phyloP scores from a whole-genome alignment of 257 asterid genomes.

The Fraxinus cuspidata region DNA sequence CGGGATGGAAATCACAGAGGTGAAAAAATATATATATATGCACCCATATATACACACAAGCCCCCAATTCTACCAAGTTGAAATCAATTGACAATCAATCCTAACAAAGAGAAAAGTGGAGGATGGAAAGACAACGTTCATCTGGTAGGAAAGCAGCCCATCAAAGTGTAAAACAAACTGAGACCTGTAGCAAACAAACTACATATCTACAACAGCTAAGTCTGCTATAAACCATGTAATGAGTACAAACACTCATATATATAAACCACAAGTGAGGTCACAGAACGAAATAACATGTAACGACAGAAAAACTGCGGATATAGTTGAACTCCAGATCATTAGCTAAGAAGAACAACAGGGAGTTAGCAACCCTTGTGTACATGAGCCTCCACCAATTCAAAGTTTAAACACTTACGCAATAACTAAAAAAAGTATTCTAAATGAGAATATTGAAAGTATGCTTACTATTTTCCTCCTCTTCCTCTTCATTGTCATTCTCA shows the following conservation, averaged over 20 bases:
- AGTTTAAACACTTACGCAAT: constrained; percentile 5
- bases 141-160: neutral
- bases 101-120: neutral
- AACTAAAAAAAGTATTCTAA: constrained; percentile 8
- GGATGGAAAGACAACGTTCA: neutral
- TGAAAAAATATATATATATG: neutral
- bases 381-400: constrained; percentile 3
- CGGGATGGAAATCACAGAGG: neutral
- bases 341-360: neutral
- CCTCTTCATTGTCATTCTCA: constrained; percentile 73
- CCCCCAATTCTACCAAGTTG: neutral
- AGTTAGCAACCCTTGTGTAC: neutral
- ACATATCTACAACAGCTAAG: neutral
- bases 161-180: neutral
- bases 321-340: neutral
- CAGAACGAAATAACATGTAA: neutral
- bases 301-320: neutral
- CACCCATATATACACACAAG: neutral
- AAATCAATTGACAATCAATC: neutral
- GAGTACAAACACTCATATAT: neutral
- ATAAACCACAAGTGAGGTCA: neutral
- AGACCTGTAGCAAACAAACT: neutral
- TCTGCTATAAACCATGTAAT: neutral
- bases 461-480: constrained; percentile 70
- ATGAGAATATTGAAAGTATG: neutral